Conservation (phyloP, 1,284 basidiomycete species). For the Malassezia caprae region DNA sequence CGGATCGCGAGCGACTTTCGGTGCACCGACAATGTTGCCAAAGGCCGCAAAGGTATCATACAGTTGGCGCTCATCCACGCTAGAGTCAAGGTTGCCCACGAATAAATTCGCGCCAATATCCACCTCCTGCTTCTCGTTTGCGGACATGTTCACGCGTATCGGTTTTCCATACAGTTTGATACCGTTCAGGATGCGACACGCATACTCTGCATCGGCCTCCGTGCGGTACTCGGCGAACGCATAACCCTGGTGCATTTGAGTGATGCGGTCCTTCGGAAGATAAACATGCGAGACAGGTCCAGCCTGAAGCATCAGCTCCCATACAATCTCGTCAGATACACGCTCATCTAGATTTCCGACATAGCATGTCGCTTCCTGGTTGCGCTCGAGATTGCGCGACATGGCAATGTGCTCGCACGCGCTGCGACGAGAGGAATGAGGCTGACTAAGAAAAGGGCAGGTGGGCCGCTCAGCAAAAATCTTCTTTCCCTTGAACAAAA, state of each 20-base stretch:
- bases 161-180: conserved; percentile 98
- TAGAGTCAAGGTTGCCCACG: conserved; percentile 85
- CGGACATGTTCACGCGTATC: conserved; percentile 90
- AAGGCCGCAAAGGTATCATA: conserved; percentile 94
- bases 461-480: neutral
- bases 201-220: conserved; percentile 96
- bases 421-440: neutral
- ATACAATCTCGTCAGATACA: conserved; percentile 82
- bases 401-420: conserved; percentile 8
- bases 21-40: conserved; percentile 82
- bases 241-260: conserved; percentile 94
- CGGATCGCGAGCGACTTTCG: conserved; percentile 87
- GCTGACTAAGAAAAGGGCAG: conserved; percentile 3
- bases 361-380: conserved; percentile 48
- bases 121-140: conserved; percentile 88
- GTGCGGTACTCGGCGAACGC: conserved; percentile 98
- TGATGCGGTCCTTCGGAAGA: conserved; percentile 97
- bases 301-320: conserved; percentile 98
- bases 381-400: conserved; percentile 40
- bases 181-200: conserved; percentile 99
- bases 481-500: conserved; percentile 17
- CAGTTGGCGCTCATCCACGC: conserved; percentile 79
- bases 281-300: conserved; percentile 76
- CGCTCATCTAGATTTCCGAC: conserved; percentile 87
- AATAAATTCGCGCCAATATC: conserved; percentile 97